These are phyloP conservation scores for Diutina pseudorugosa DNA, from an alignment of 1,139 yeast species.

Conservation along the genomic window DNA sequence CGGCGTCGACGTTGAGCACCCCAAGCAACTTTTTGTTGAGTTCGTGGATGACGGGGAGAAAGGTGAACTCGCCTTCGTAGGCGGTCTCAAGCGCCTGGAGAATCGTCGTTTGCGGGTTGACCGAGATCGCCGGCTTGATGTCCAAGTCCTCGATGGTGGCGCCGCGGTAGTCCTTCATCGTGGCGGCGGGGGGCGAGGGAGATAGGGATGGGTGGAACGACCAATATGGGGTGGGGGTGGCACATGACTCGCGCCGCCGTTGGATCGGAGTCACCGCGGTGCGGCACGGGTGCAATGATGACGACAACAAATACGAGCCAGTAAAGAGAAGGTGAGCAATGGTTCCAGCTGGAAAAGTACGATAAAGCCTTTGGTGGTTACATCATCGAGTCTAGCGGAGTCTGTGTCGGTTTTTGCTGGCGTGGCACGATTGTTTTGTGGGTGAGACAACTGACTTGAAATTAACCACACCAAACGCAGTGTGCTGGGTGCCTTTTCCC, in stretches of 20 bases:
- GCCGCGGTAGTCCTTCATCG: conserved; percentile 29
- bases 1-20: conserved; percentile 39
- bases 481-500: too few species aligned
- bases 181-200: conserved; percentile 8
- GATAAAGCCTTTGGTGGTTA: too few species aligned
- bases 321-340: too few species aligned
- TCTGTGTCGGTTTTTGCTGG: too few species aligned
- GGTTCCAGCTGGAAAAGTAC: too few species aligned
- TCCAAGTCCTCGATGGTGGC: conserved; percentile 55
- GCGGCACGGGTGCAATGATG: too few species aligned
- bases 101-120: conserved; percentile 40
- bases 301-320: too few species aligned
- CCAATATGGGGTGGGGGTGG: not conserved
- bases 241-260: not conserved
- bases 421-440: too few species aligned
- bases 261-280: not conserved
- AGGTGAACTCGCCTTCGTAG: conserved; percentile 45
- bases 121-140: conserved; percentile 47
- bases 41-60: conserved; percentile 46
- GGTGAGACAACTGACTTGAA: too few species aligned
- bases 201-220: too few species aligned
- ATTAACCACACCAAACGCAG: too few species aligned
- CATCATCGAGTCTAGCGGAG: too few species aligned
- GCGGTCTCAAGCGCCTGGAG: conserved; percentile 36
- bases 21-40: conserved; percentile 39